These are phyloP conservation scores for Dendrocalamus latiflorus DNA, from an alignment of 202 grass and related monocot species.

Conservation along the genomic window DNA sequence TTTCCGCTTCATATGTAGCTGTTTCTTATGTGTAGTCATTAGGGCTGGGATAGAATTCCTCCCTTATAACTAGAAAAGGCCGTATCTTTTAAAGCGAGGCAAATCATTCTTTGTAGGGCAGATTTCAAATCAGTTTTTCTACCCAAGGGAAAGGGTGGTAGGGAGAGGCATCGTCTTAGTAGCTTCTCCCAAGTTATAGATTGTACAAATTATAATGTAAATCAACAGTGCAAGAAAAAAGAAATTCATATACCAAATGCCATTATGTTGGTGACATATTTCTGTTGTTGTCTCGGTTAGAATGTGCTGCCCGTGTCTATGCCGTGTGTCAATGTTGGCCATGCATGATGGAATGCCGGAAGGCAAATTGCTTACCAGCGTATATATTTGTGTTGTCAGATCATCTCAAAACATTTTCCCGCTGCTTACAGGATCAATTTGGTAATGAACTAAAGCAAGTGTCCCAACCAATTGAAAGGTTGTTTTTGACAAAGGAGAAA, in stretches of 20 bases:
- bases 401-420: slow-evolving; percentile 9
- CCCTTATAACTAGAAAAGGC: slow-evolving; percentile 42
- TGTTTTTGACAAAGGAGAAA: slow-evolving; percentile 42
- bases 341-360: too few relatives aligned
- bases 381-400: background rate
- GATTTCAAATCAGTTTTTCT: slow-evolving; percentile 34
- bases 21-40: slow-evolving; percentile 57
- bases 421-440: slow-evolving; percentile 36
- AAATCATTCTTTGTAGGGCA: slow-evolving; percentile 39
- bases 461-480: slow-evolving; percentile 37
- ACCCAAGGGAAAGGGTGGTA: slow-evolving; percentile 53
- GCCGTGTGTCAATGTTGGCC: background rate
- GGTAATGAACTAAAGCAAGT: slow-evolving; percentile 22
- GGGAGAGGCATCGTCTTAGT: slow-evolving; percentile 22
- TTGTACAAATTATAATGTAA: slow-evolving; percentile 60
- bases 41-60: slow-evolving; percentile 63
- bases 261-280: background rate
- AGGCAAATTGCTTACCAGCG: background rate
- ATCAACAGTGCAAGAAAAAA: slow-evolving; percentile 19
- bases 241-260: slow-evolving; percentile 26
- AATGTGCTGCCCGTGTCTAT: background rate
- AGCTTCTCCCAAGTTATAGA: slow-evolving; percentile 25
- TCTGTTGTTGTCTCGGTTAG: background rate
- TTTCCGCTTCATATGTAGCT: slow-evolving; percentile 36
- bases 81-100: slow-evolving; percentile 48